Base-by-base conservation (phyloP, 2,329 filamentous ascomycete species). In the Alternaria triticimaculans region DNA sequence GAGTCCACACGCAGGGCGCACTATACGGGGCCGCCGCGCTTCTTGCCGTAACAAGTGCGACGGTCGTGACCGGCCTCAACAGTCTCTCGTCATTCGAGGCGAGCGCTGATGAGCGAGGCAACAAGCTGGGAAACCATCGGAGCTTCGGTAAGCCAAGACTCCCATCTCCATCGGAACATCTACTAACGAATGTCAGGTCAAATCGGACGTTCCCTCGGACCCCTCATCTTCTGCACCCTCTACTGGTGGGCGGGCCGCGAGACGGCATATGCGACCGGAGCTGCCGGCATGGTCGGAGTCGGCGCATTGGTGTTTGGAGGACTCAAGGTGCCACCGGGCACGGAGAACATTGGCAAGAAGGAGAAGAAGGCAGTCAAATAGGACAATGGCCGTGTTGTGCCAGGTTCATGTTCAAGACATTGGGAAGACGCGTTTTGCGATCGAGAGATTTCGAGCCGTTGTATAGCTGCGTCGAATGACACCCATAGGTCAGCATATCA, bases 181-280 rank as follows among this genome's bases (percentile, higher is more conserved):
- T 28, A 41, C 72, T 78, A 64, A 76, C 55, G 48, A 21, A 37
- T 4, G 6, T 44, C 85, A 89, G 95, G 96, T 6, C 96, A 99
- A 84, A 87, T 94, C 5, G 96, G 96, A 3, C 87, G 96, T 33
- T 93, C 94, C 0, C 80, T 97, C 11, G 96, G 96, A 0, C 96
- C 96, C 0, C 80, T 99, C 5, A 82, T 97, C 37, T 99, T 99
- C 78, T 98, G 96, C 66, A 93, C 93, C 53, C 84, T 99, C 60
- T 99, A 99, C 82, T 99, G 96, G 96, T 99, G 96, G 96, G 94
- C 93, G 7, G 96, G 96, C 0, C 86, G 96, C 50, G 91, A 96
- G 76, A 86, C 89, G 11, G 96, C 96, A 3, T 99, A 98, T 80
- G 85, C 84, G 1, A 86, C 93, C 72, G 96, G 96, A 5, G 92